These are phyloP conservation scores for Ceriops tagal DNA, from an alignment of 345 rosid genomes.

Conservation along the genomic window DNA sequence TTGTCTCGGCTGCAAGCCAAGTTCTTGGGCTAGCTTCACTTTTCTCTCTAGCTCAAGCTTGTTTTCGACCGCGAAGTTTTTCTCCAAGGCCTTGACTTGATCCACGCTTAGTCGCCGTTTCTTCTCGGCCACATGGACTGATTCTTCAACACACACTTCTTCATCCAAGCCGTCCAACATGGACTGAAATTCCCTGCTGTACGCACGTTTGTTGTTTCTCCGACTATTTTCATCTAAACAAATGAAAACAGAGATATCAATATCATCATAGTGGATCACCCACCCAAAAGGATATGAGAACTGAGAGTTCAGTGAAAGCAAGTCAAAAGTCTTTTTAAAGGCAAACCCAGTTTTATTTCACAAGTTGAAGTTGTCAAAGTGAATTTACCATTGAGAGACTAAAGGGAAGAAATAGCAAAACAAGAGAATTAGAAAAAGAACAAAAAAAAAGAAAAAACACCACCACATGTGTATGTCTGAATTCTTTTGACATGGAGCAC, in stretches of 20 bases:
- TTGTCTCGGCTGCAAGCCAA: slow-evolving; percentile 80
- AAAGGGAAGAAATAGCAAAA: too few species aligned
- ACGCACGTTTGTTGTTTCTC: slow-evolving; percentile 36
- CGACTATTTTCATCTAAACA: slow-evolving; percentile 68
- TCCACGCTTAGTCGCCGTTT: slow-evolving; percentile 68
- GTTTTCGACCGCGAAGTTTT: slow-evolving; percentile 77
- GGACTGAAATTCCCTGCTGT: slow-evolving; percentile 60
- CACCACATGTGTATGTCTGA: slow-evolving; percentile 20
- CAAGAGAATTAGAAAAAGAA: too few species aligned
- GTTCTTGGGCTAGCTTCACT: slow-evolving; percentile 74
- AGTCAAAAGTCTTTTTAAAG: too few species aligned
- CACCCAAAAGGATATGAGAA: not conserved
- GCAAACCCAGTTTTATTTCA: too few species aligned
- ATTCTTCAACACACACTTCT: slow-evolving; percentile 70
- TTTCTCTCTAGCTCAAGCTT: slow-evolving; percentile 86
- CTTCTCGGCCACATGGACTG: slow-evolving; percentile 63
- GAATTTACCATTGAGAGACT: too few species aligned
- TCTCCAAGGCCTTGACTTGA: slow-evolving; percentile 86
- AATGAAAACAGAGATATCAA: not conserved
- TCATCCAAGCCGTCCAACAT: slow-evolving; percentile 81
- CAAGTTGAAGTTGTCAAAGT: too few species aligned
- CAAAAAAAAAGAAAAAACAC: too few species aligned
- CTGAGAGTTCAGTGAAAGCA: not conserved
- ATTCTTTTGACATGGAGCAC: slow-evolving; percentile 11
- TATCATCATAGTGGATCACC: not conserved